Evolutionary conservation across 73 alveolate genomes (phyloP), one percentile per base, ranked within the genome.

Genomic region (Uronychia binucleata): DNA sequence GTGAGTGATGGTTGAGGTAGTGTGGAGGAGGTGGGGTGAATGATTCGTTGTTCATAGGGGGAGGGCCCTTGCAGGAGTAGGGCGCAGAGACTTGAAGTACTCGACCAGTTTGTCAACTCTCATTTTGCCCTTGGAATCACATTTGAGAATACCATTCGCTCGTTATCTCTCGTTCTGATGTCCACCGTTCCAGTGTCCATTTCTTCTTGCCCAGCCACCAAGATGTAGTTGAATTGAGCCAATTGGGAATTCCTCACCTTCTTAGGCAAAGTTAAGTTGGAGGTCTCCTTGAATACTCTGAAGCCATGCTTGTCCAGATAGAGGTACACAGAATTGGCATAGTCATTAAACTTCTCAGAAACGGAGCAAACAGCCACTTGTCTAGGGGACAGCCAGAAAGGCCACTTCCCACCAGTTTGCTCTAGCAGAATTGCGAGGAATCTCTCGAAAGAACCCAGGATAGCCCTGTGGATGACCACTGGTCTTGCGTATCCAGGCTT

Each of bases 361-460:
- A 99, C 94, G n/a, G 99, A 99, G 80, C 97, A 91, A 58, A 99
- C 90, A 35, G 90, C 87, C 29, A 95, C 96, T 96, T 99, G 97
- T 75, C 98, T 96, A 30, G 99, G 99, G n/a, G 99, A 93, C 81
- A 99, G 84, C 99, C 99, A 99, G 91, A 99, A 98, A 26, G 99
- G 99, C 99, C 99, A 99, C 87, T 98, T 98, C 25, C 99, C 99
- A 78, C 96, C 99, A 60, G 93, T 75, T 84, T 98, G 99, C 84
- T 98, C 99, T 77, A 93, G 94, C 79, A 98, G 91, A 58, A 98
- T 95, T 28, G 99, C 99, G 30, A 97, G 88, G 94, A 98, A 94
- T 89, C 99, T 96, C 87, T 98, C 99, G 8, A 98, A 90, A 11
- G 99, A 97, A 58, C 99, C 99, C 77, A 98, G 90, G 86, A 98